Base-by-base conservation (phyloP, 108 stramenopile species). In the Nannochloropsis gaditana region DNA sequence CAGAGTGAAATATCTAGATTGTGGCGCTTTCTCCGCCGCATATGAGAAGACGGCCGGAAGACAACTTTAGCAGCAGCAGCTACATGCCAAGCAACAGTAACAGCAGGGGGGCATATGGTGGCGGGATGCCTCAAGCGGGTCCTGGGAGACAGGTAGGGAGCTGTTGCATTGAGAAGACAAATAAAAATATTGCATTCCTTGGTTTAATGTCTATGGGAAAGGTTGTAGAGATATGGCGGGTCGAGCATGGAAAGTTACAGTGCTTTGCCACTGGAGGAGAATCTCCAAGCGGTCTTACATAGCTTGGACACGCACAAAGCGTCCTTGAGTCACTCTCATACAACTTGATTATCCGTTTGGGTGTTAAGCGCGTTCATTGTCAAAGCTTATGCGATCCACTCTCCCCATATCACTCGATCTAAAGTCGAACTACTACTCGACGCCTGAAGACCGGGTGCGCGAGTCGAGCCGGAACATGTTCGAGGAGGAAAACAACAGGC, bases 11-110 rank as follows among this genome's bases (percentile, higher is more conserved):
- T 31, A 31, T 31, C 31, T 31, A 31, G 31, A 50, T 1, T 50
- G 59, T 73, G 59, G 59, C 59, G 59, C 59, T n/a, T 73, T n/a
- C 59, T 2, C 59, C 59, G 59, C 59, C 59, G 59, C 59, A 73
- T n/a, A 73, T 73, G 59, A 73, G 59, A 73, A 73, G 59, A 73
- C 59, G 59, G 59, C 59, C 59, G n/a, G 59, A 73, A n/a, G 59
- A 73, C 59, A 73, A 73, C 59, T 73, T n/a, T 31, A 31, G 31
- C 59, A 73, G 59, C 59, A 73, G 59, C 8, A n/a, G 59, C 59
- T n/a, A 73, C 59, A 73, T 73, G 59, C 59, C 59, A 73, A 73
- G 59, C 8, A 73, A 73, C 5, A 73, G 6, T 6, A 73, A 6
- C 59, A 73, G 3, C 59, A 73, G 59, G 59, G 59, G 59, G 3